Evolutionary conservation across 768 basidiomycete species (phyloP), one percentile per base, ranked within the genome.

Genomic region (Termitomyces sp.): DNA sequence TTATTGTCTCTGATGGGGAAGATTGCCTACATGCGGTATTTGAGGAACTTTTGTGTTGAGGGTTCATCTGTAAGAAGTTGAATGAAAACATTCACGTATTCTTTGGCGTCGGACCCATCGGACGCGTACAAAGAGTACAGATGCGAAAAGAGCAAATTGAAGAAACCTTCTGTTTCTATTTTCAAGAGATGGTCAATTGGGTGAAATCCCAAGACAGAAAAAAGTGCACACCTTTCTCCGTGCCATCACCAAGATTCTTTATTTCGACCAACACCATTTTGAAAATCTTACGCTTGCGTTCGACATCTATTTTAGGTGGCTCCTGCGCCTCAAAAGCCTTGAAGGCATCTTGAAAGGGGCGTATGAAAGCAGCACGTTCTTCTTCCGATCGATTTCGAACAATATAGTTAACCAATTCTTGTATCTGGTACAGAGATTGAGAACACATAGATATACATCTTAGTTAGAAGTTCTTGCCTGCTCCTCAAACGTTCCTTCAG

Each of bases 401-500:
- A 62, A 91, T 74, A 69, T 92, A 94, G 66, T 83, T 81, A 47
- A 91, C 81, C 38, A 94, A 75, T 67, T 94, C 92, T 66, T 83
- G 80, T 66, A 92, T 82, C 88, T 94, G 70, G 28, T 22, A 52
- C 48, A 61, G 52, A 57, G 38, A 35, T 50, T 55, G 40, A 26
- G 43, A 35, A 43, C 24, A 33, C 16, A 53, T 13, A 45, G 24
- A 52, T 32, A 16, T 6, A 24, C 35, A n/a, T 33, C 40, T 7
- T n/a, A 35, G 20, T 33, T 36, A 24, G 51, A 48, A 26, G 33
- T 36, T 33, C 64, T 63, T 69, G 89, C 90, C 83, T 92, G 89
- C 71, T 94, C 92, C 69, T 88, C 86, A 64, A 90, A 93, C 1
- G 91, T 92, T 52, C 92, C 92, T 73, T 94, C 92, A 20, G 88